Evolutionary conservation across 2,329 filamentous ascomycete species (phyloP), one percentile per base, ranked within the genome.

Genomic region (Colletotrichum lindemuthianum): DNA sequence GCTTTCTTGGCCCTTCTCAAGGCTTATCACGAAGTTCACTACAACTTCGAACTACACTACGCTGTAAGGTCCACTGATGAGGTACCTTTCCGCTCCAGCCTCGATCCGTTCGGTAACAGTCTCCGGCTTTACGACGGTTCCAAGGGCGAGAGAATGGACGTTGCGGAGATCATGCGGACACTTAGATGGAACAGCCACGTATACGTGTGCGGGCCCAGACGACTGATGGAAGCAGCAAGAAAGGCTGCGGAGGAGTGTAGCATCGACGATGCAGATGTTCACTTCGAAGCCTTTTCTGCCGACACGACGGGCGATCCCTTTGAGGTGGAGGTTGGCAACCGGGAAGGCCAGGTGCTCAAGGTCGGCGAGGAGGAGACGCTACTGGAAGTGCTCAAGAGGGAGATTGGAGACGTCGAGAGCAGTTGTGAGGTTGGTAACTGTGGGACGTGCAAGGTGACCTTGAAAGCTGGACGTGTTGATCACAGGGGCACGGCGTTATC

Each of bases 201-300:
- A 4, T 90, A 89, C 71, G 82, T 86, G 32, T 90, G 88, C 71
- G 88, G 88, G 0, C 87, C 88, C 0, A 69, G 71, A 8, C 78
- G 83, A 8, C 81, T 90, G 75, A 86, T 89, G 78, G 80, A 85
- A 6, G 83, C 82, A 47, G 82, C 84, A 0, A 71, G 71, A 16
- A 69, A 69, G 2, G 79, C 79, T 11, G 81, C 82, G 0, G 74
- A 75, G 8, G 73, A 73, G 8, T 75, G 76, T 8, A 77, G 80
- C 0, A 76, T 90, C 0, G 72, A 78, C 0, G 76, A 81, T 2
- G 76, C 79, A 1, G 85, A 87, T 44, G 77, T 89, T 1, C 87
- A 90, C 71, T 86, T 83, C 63, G 88, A 90, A 72, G 82, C 84
- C 0, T 90, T 90, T 65, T 76, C 77, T 2, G 82, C 84, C 1